Base-by-base conservation (phyloP, 2,329 filamentous ascomycete species). In the Pseudogymnoascus sp. region DNA sequence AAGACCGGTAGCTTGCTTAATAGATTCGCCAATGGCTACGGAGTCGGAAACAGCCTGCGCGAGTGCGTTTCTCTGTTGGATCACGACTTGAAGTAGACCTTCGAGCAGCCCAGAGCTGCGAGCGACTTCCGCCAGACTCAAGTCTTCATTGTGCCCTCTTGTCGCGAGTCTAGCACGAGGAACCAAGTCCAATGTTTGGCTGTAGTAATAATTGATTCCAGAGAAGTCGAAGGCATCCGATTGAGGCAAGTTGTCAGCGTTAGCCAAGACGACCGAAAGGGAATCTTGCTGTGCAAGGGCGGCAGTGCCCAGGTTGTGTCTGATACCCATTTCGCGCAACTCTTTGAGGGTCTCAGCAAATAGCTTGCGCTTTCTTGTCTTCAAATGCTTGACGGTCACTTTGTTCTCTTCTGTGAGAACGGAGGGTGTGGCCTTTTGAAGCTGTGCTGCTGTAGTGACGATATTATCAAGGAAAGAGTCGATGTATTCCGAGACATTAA, bases 371-470 rank as follows among this genome's bases (percentile, higher is more conserved):
- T 99, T 99, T 69, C 91, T 85, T 2, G 86, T 87, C 79, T 97
- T 97, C 68, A 97, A 84, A 73, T 97, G 91, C 75, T 96, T 93
- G 65, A 97, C 85, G 14, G 83, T 75, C 9, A 87, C 83, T 72
- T 93, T 93, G 74, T 95, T 97, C 46, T 96, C 93, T 25, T 96
- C 90, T 0, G 84, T 96, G 53, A 96, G 77, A n/a, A 82, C 81
- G 0, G 84, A 79, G 0, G 95, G 95, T 0, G 95, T 99, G 67
- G 91, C 89, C 64, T 91, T 91, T 67, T 88, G 88, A 64, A 97
- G 83, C 65, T 92, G 86, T 1, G 83, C 78, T 67, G 91, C 89
- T 1, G 85, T 86, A 0, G 83, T 79, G 60, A 86, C 81, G 31
- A 96, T 79, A 65, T 88, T 86, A 0, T 79, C 77, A n/a, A 91